Evolutionary conservation across 2,329 filamentous ascomycete species (phyloP).

Genomic region (Cladosporium sp.): DNA sequence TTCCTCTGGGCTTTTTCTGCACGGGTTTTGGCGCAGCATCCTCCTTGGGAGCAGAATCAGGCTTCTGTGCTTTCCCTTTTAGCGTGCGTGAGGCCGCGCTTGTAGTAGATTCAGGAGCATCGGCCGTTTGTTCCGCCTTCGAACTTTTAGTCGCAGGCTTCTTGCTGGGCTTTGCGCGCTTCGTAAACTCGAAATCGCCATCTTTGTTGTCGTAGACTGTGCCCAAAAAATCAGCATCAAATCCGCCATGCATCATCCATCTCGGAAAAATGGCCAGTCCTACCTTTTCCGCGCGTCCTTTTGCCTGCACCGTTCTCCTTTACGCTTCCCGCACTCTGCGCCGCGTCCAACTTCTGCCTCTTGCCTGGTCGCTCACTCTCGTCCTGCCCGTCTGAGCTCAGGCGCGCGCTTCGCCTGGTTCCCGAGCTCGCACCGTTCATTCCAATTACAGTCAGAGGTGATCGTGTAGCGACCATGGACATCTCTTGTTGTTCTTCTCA

Average conservation of each 20-base stretch:
- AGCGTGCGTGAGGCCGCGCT: conserved; percentile 16
- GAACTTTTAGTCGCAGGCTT: conserved; percentile 30
- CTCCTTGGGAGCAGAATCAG: conserved; percentile 21
- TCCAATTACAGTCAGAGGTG: conserved; percentile 47
- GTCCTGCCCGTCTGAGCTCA: conserved; percentile 43
- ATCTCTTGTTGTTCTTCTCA: conserved; percentile 26
- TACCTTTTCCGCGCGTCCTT: conserved; percentile 38
- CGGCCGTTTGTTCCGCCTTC: conserved; percentile 16
- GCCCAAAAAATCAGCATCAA: conserved; percentile 9
- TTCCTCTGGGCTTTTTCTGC: conserved; percentile 37
- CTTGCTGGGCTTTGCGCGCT: conserved; percentile 37
- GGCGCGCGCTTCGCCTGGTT: conserved; percentile 49
- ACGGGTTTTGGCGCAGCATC: conserved; percentile 29
- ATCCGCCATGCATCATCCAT: conserved; percentile 29
- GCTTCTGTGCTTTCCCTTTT: conserved; percentile 17
- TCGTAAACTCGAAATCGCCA: conserved; percentile 51
- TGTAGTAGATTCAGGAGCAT: conserved; percentile 26
- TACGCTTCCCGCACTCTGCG: conserved; percentile 19
- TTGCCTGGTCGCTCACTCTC: conserved; percentile 37
- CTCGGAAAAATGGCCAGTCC: conserved; percentile 31
- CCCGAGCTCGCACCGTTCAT: conserved; percentile 46
- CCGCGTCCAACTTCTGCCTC: conserved; percentile 40
- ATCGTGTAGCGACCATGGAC: conserved; percentile 41
- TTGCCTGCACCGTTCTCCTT: conserved; percentile 40
- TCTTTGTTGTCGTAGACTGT: conserved; percentile 45